These are phyloP conservation scores for Phytopythium chamaehyphon DNA, from an alignment of 352 stramenopile genomes.

Conservation along the genomic window DNA sequence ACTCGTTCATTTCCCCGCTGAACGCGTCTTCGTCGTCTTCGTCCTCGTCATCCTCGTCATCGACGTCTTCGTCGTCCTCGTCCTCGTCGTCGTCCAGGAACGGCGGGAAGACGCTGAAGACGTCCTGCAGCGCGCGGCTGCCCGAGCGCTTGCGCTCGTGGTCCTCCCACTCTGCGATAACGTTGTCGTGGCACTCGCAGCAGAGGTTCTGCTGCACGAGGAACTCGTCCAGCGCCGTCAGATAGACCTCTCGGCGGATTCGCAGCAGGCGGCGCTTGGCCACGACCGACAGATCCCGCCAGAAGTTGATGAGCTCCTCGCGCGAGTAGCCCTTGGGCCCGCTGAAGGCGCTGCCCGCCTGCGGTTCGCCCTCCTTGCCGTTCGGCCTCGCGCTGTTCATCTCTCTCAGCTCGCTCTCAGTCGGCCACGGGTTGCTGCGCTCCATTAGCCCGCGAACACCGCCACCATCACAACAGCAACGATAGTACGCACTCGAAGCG, in stretches of 20 bases:
- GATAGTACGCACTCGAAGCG: conserved; percentile 13
- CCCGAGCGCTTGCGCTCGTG: conserved; percentile 60
- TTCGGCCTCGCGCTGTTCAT: conserved; percentile 14
- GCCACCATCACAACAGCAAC: conserved; percentile 1
- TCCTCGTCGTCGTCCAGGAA: conserved; percentile 72
- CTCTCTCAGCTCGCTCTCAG: conserved; percentile 24
- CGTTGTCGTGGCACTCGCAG: conserved; percentile 83
- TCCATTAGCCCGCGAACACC: not conserved
- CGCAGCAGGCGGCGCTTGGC: conserved; percentile 63
- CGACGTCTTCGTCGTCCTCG: conserved; percentile 53
- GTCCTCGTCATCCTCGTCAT: conserved; percentile 46
- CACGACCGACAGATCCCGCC: conserved; percentile 62
- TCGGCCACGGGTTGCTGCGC: conserved; percentile 27
- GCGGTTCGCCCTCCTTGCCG: not conserved
- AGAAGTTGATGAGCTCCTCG: conserved; percentile 80
- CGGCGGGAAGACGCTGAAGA: conserved; percentile 73
- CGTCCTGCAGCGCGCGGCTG: conserved; percentile 64
- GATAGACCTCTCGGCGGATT: conserved; percentile 67
- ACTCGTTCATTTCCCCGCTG: conserved; percentile 28
- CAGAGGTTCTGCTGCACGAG: conserved; percentile 74
- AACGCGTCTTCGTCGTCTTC: conserved; percentile 39
- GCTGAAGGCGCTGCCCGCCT: conserved; percentile 14
- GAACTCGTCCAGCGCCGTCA: conserved; percentile 68
- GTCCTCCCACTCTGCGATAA: conserved; percentile 79
- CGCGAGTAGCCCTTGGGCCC: conserved; percentile 52